Evolutionary conservation across 495 filamentous ascomycete genomes (phyloP), one percentile per base, ranked within the genome.

Genomic region (Aspergillus kassunensis): DNA sequence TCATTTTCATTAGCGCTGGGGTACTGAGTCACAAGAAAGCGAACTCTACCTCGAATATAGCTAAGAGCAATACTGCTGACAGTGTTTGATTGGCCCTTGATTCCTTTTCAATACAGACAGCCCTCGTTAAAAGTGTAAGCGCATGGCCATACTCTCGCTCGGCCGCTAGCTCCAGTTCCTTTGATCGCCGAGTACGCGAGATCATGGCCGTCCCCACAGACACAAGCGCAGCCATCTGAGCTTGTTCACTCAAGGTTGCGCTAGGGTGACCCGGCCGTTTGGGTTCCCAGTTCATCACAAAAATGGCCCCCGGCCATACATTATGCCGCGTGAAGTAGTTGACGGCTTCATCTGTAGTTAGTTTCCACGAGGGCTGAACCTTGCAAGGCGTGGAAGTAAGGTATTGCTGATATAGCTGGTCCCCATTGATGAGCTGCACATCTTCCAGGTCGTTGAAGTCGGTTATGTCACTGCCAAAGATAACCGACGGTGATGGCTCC

Each of bases 11-110:
- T 44, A 43, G 25, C 15, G 4, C 16, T 37, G 6, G 10, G 25
- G 15, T 9, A 29, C 30, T 11, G 36, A 15, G 33, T 12, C 11
- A n/a, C n/a, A 13, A 15, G 11, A 20, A 36, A 36, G 11, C 11
- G n/a, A 58, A 34, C 19, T 71, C 57, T 62, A 76, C 73, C 68
- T 73, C 73, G 61, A 65, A 79, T 57, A 72, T 68, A 50, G 61
- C 76, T 31, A 88, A 69, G 29, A 85, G 73, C 19, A 88, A 66
- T 29, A 85, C 77, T 1, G 81, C 73, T 25, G 83, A 78, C 52
- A 88, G 74, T 4, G 83, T 84, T 42, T 72, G 72, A 61, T 88
- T 83, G 36, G 80, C 75, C 53, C 73, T 76, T 35, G 79, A 81
- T 34, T 84, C 76, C 9, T 62, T 64, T 4, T 75, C 72, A 47